Evolutionary conservation across 257 asterid species (phyloP).

Genomic region (Salvia miltiorrhiza): DNA sequence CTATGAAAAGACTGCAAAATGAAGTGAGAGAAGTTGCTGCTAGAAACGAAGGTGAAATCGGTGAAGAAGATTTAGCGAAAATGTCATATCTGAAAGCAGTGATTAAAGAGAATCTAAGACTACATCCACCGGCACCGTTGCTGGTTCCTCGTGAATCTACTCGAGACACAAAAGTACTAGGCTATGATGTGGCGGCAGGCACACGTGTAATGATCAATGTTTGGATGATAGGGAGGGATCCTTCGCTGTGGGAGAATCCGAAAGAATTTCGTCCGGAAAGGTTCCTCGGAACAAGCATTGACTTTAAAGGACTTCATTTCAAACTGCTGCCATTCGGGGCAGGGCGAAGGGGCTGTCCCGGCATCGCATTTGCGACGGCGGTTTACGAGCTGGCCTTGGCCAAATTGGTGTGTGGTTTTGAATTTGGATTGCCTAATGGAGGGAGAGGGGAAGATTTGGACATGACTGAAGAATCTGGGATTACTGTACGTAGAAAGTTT

Average conservation of each 20-base stretch:
- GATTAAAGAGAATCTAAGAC: neutral
- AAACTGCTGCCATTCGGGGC: conserved; percentile 50
- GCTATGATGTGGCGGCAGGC: conserved; percentile 30
- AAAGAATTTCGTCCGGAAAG: conserved; percentile 47
- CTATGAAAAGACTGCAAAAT: neutral
- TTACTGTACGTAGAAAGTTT: neutral
- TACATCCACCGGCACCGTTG: neutral
- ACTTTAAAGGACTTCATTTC: conserved; percentile 37
- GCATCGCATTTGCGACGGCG: conserved; percentile 20
- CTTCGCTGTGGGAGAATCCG: conserved; percentile 38
- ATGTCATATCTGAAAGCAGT: neutral
- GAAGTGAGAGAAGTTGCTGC: neutral
- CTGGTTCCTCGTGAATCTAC: conserved; percentile 26
- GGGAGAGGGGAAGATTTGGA: neutral
- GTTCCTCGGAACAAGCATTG: conserved; percentile 29
- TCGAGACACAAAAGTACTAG: conserved; percentile 29
- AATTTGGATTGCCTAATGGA: neutral
- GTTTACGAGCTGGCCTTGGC: conserved; percentile 36
- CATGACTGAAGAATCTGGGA: neutral
- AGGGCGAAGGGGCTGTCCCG: conserved; percentile 54
- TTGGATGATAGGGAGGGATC: conserved; percentile 49
- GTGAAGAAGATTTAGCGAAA: neutral
- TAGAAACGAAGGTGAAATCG: neutral
- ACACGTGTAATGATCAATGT: conserved; percentile 36
- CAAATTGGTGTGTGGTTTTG: conserved; percentile 19